Percentiles rank a stretch among this genome's conserved stretches.
These are phyloP conservation scores for Yamadazyma endophytica DNA, from an alignment of 805 yeast genomes.

Conservation along the genomic window DNA sequence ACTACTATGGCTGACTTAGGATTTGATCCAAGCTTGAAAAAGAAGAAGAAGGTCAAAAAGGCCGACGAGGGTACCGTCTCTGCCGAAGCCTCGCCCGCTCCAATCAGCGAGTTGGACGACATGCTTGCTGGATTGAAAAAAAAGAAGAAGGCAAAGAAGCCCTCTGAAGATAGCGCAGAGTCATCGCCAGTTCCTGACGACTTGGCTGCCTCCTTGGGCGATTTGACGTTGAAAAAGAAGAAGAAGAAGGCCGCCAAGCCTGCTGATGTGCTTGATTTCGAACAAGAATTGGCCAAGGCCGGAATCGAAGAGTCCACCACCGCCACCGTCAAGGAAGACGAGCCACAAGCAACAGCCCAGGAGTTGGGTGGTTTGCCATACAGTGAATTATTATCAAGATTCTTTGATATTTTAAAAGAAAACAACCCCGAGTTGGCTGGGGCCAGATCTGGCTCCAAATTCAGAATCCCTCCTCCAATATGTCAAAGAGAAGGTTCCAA, in stretches of 20 bases:
- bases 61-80: slow-evolving; percentile 34
- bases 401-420: slow-evolving; percentile 78
- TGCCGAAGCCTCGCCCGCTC: slow-evolving; percentile 17
- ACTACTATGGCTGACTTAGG: slow-evolving; percentile 58
- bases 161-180: slow-evolving; percentile 21
- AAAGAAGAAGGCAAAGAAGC: slow-evolving; percentile 69
- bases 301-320: slow-evolving; percentile 58
- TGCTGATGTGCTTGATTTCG: slow-evolving; percentile 73
- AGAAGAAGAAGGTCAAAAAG: slow-evolving; percentile 67
- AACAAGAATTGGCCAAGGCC: slow-evolving; percentile 83
- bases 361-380: slow-evolving; percentile 62
- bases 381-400: slow-evolving; percentile 73
- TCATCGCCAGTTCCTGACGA: slow-evolving; percentile 25
- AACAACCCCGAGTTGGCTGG: slow-evolving; percentile 99
- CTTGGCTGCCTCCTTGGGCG: slow-evolving; percentile 34
- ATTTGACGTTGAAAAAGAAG: slow-evolving; percentile 57
- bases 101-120: slow-evolving; percentile 45
- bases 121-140: slow-evolving; percentile 69
- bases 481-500: slow-evolving; percentile 97
- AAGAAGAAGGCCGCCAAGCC: slow-evolving; percentile 68
- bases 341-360: slow-evolving; percentile 19
- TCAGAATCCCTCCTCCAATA: slow-evolving; percentile 95
- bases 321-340: slow-evolving; percentile 24
- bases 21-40: slow-evolving; percentile 71
- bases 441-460: slow-evolving; percentile 86